Evolutionary conservation across 1,284 basidiomycete genomes (phyloP).

Genomic region (Cryptococcus floricola): DNA sequence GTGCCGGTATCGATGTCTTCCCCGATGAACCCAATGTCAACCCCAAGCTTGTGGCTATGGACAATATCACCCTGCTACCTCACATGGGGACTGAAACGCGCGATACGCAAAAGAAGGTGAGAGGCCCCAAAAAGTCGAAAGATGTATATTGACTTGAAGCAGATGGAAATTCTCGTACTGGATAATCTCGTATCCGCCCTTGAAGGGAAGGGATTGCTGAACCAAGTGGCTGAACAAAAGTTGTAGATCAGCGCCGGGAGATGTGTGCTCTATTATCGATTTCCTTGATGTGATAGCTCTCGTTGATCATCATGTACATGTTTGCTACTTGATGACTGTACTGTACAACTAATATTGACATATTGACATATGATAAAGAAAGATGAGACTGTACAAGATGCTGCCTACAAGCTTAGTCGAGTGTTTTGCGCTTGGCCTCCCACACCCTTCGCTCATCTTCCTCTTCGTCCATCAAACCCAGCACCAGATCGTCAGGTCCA

Average conservation of each 20-base stretch:
- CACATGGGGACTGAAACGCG: conserved; percentile 86
- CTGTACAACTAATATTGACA: not conserved
- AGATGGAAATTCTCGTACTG: conserved; percentile 43
- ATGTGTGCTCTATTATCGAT: too few species aligned
- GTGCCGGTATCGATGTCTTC: conserved; percentile 84
- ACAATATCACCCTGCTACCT: conserved; percentile 76
- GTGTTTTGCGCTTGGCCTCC: conserved; percentile 19
- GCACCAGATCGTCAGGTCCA: conserved; percentile 44
- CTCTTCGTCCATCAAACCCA: conserved; percentile 48
- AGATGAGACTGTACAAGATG: too few species aligned
- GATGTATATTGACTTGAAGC: not conserved
- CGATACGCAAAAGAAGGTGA: conserved; percentile 74
- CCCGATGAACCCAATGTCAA: conserved; percentile 83
- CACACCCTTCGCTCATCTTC: conserved; percentile 41
- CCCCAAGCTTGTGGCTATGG: conserved; percentile 70
- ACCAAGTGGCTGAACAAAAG: conserved; percentile 47
- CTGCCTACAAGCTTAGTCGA: too few species aligned
- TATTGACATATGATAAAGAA: not conserved
- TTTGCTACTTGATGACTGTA: not conserved
- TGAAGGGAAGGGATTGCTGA: conserved; percentile 41
- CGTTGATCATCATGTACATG: too few species aligned
- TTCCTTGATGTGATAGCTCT: too few species aligned
- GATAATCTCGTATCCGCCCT: conserved; percentile 45
- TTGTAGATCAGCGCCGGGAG: not conserved
- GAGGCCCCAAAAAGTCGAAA: not conserved